phyloP scores from a whole-genome alignment of 176 grass and related monocot genomes.

The Aegilops longissima region DNA sequence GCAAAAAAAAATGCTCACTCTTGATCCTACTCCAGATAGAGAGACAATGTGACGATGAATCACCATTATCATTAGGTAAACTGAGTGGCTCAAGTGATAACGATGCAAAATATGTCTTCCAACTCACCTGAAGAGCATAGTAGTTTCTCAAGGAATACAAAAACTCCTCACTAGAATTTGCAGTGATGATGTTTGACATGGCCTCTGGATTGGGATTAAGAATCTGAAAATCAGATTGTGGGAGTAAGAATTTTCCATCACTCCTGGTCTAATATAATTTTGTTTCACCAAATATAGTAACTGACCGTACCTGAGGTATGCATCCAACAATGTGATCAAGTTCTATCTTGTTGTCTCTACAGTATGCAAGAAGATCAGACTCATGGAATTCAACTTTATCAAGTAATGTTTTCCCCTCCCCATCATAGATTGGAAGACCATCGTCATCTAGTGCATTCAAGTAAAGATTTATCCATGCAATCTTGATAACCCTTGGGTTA shows the following conservation, averaged over 20 bases:
- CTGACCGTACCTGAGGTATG: constrained; percentile 79
- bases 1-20: not conserved
- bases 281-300: constrained; percentile 10
- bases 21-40: not conserved
- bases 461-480: constrained; percentile 97
- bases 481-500: constrained; percentile 84
- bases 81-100: not conserved
- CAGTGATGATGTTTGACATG: constrained; percentile 92
- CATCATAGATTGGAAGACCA: constrained; percentile 69
- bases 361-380: constrained; percentile 92
- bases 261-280: not conserved
- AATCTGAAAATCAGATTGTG: constrained; percentile 54
- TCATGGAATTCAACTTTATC: constrained; percentile 97
- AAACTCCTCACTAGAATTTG: constrained; percentile 87
- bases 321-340: constrained; percentile 93
- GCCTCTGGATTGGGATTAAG: constrained; percentile 93
- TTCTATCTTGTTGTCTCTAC: constrained; percentile 83
- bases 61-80: constrained; percentile 19
- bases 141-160: constrained; percentile 93
- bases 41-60: not conserved
- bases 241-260: not conserved
- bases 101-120: not conserved
- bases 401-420: constrained; percentile 83
- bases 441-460: constrained; percentile 92
- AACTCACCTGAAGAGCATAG: constrained; percentile 84